Evolutionary conservation across 352 stramenopile genomes (phyloP).

Genomic region (Globisporangium uncinulatum): DNA sequence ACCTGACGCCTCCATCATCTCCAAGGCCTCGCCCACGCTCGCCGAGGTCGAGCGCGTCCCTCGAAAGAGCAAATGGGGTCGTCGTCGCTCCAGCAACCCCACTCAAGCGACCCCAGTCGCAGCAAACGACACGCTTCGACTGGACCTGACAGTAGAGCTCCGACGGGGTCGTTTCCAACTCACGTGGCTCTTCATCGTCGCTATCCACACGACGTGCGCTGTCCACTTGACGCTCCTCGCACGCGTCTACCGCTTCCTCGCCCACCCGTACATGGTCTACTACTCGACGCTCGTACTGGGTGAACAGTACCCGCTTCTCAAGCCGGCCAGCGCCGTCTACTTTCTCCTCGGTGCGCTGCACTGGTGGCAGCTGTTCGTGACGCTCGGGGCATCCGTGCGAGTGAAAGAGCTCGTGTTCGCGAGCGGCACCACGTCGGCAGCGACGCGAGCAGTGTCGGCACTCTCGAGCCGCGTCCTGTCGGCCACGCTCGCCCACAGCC

Average conservation of each 20-base stretch:
- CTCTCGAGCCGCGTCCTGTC: not conserved
- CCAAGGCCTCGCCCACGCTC: no score
- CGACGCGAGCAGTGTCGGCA: not conserved
- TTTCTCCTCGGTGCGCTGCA: not conserved
- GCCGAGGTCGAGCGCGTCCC: no score
- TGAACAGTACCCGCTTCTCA: not conserved
- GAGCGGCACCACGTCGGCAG: not conserved
- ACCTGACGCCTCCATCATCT: no score
- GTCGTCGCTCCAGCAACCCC: no score
- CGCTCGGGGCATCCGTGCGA: not conserved
- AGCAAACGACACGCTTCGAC: no score
- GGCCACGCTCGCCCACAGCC: not conserved
- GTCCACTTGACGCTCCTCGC: slow-evolving; percentile 3
- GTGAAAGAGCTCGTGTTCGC: slow-evolving; percentile 1
- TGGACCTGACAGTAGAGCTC: no score
- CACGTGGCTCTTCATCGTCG: slow-evolving; percentile 6
- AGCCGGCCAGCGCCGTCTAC: not conserved
- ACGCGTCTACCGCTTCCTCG: not conserved
- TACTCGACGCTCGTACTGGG: not conserved
- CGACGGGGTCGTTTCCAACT: no score
- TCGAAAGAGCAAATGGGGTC: no score
- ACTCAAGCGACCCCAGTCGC: no score
- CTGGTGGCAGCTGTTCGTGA: slow-evolving; percentile 6
- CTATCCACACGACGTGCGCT: not conserved
- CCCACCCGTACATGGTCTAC: slow-evolving; percentile 6